phyloP scores from a whole-genome alignment of 164 flowering plant species.

The Litsea cubeba region DNA sequence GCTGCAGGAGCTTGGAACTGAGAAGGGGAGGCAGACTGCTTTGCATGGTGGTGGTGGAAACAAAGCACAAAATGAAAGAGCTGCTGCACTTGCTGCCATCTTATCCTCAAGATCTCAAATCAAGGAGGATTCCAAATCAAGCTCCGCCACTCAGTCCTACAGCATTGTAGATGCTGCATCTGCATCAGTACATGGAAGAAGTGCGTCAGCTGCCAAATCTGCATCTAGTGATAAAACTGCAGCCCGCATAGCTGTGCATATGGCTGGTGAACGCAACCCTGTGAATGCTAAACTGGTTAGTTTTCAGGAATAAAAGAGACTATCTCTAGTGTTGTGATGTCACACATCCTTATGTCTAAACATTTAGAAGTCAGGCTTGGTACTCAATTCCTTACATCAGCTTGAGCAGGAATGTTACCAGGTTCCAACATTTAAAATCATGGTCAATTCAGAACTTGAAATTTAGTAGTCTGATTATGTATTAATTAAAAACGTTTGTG shows the following conservation, averaged over 20 bases:
- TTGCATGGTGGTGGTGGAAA: slow-evolving; percentile 91
- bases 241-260: slow-evolving; percentile 90
- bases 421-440: not conserved
- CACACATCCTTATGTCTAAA: not conserved
- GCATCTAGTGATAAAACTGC: slow-evolving; percentile 78
- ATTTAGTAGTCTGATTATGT: too few species aligned
- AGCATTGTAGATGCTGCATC: slow-evolving; percentile 99
- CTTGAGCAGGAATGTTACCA: not conserved
- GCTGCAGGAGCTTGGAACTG: slow-evolving; percentile 94
- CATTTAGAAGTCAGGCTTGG: not conserved
- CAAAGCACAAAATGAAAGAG: slow-evolving; percentile 92
- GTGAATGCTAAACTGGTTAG: slow-evolving; percentile 91
- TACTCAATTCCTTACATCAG: not conserved
- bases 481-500: not conserved
- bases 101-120: slow-evolving; percentile 75
- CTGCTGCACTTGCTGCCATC: slow-evolving; percentile 75
- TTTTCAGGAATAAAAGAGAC: slow-evolving; percentile 5
- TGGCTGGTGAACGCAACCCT: slow-evolving; percentile 88
- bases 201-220: slow-evolving; percentile 91
- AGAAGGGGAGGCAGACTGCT: slow-evolving; percentile 73
- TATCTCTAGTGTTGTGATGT: not conserved
- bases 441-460: not conserved
- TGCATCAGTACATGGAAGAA: slow-evolving; percentile 98
- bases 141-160: slow-evolving; percentile 37
- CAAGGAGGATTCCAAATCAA: slow-evolving; percentile 52